Base-by-base conservation (phyloP, 2,329 filamentous ascomycete species). In the Botryotinia convoluta region DNA sequence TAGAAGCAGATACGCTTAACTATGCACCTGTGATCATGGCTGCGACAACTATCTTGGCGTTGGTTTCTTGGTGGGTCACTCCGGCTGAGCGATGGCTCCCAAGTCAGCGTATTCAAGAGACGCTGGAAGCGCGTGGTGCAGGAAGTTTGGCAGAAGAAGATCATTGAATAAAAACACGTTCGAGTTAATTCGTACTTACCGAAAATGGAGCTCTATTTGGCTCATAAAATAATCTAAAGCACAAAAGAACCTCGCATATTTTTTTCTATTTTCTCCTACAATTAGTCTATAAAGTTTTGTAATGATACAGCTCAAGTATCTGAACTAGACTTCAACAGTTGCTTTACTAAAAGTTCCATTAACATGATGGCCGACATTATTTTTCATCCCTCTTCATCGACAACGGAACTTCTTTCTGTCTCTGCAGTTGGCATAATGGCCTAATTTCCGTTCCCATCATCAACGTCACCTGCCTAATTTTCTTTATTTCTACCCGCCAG, bases 11-110 rank as follows among this genome's bases (percentile, higher is more conserved):
- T n/a, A 73, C 71, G 1, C 32, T 73, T 1, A 70, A 73, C 14
- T 63, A 74, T 35, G 74, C 71, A 18, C 65, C 71, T 42, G 69
- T 75, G 26, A 75, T 74, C 60, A 75, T 75, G 74, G 72, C 65
- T 48, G 74, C 60, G 29, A 69, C 74, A 20, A 75, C 72, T 20
- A 42, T 74, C 39, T 32, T 75, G 39, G 72, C 72, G 4, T 26
- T 75, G 16, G 44, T 72, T 37, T 74, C 73, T 29, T 74, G 72
- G 74, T 75, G 72, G 72, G 54, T 70, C 12, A 63, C 65, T 4
- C 71, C 71, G 1, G 54, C 54, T 29, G 71, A 59, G 2, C 22
- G 44, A 20, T 73, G 71, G 65, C 51, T 73, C 6, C 71, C 71
- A 5, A 44, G 37, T 12, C 44, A 70, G 32, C 71, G 65, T 59